Base-by-base conservation (phyloP, 1,284 basidiomycete species). In the Ceratobasidium sp. region DNA sequence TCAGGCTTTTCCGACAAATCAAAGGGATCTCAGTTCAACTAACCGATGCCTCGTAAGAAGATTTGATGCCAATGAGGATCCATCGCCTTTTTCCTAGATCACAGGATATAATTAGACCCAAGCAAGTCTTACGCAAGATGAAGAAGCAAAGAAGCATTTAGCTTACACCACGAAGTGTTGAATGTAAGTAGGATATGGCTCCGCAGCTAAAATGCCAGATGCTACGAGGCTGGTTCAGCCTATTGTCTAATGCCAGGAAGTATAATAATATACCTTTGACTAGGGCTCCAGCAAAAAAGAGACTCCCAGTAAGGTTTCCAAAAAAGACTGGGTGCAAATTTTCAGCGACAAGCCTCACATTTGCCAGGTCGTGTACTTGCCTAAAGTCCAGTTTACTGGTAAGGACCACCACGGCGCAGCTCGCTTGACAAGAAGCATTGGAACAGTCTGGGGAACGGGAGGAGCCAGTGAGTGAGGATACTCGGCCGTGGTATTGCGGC, bases 61-160 rank as follows among this genome's bases (percentile, higher is more conserved):
- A 92, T 88, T 75, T 92, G 85, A 75, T 89, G 82, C 88, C 88
- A 91, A 43, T 82, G 78, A 0, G 89, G 89, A 17, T 86, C 84
- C 1, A 79, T 78, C 0, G 87, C 88, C 75, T 90, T 90, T 57
- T 84, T 77, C 53, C 88, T 89, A 17, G 17, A 34, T 50, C 4
- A n/a, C 4, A n/a, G 50, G 10, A 42, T n/a, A 34, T n/a, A 40
- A 43, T 54, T 43, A 55, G 49, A n/a, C n/a, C n/a, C n/a, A n/a
- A 31, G 25, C 53, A 53, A 20, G 47, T 5, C 10, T 27, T 5
- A 27, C 55, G 43, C 31, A 53, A 69, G 47, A 53, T 10, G 20
- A 20, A 45, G 17, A 53, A 40, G 1, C 20, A 3, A 76, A 22
- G 22, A n/a, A n/a, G n/a, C n/a, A n/a, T n/a, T n/a, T n/a, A 50